Base-by-base conservation (phyloP, 352 stramenopile genomes). In the Pythium plurisporium region DNA sequence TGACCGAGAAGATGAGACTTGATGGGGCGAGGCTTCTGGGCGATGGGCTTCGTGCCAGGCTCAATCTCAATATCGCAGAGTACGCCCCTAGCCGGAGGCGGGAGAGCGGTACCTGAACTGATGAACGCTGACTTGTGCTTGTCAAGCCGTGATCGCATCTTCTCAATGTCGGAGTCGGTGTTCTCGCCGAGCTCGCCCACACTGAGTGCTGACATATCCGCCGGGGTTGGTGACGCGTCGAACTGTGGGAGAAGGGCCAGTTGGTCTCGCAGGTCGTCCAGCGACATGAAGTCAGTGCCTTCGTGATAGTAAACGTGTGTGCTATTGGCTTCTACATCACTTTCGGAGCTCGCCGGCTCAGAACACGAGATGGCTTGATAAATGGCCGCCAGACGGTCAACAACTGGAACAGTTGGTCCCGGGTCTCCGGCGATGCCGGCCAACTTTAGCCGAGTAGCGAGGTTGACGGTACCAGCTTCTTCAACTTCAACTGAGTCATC, bases 61-160 rank as follows among this genome's bases (percentile, higher is more conserved):
- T 30, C 27, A 19, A 66, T 19, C 7, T 66, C 59, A 12, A 66
- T 62, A 20, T 60, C 59, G 31, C 59, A 66, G 0, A 60, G 43
- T 2, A 56, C 59, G 1, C 59, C 59, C 5, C 50, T 3, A 3
- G 50, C 59, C 23, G 59, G 43, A 14, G 31, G 43, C 17, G 58
- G 49, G 8, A 65, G 25, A n/a, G 57, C 57, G 23, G 59, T 65
- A 6, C 57, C 57, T 6, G 57, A 53, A 42, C 48, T 37, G 12
- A 65, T 29, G 41, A 59, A 65, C 2, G 4, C 55, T 7, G 19
- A 9, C 25, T 17, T 12, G 34, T 60, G 34, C n/a, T 50, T 43
- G 0, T 59, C 33, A 3, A 65, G 19, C 9, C 30, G 4, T 33
- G 2, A 12, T 11, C 43, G 22, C 23, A 50, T 29, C 2, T 19